Evolutionary conservation across 164 flowering plant genomes (phyloP).

Genomic region (Sedum album): DNA sequence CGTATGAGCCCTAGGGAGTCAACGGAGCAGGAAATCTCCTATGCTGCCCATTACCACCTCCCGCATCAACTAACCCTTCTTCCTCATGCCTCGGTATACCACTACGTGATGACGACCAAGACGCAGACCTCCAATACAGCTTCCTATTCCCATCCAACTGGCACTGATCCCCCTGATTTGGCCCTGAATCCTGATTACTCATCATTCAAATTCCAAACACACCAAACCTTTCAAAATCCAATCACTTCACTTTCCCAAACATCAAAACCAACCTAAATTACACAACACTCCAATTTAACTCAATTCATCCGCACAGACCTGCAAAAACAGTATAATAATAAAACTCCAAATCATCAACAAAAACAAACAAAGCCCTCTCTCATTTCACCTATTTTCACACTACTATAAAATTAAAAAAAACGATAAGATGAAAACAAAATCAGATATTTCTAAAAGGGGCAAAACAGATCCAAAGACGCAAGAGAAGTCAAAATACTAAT

Average conservation of each 20-base stretch:
- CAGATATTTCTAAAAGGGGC: no score
- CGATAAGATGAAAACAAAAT: no score
- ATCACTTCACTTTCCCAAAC: background rate
- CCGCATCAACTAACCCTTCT: conserved; percentile 29
- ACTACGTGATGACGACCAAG: conserved; percentile 73
- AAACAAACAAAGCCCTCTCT: no score
- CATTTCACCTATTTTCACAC: no score
- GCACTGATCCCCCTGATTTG: conserved; percentile 25
- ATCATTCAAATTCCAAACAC: background rate
- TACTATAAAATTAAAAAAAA: no score
- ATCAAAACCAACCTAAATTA: background rate
- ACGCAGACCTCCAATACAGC: conserved; percentile 68
- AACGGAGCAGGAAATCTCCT: conserved; percentile 56
- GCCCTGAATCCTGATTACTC: conserved; percentile 3
- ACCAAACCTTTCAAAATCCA: background rate
- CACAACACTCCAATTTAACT: background rate
- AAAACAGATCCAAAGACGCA: background rate
- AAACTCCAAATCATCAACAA: no score
- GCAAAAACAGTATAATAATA: no score
- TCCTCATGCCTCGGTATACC: conserved; percentile 27
- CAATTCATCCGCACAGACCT: background rate
- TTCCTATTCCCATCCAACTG: conserved; percentile 31
- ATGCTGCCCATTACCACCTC: conserved; percentile 22
- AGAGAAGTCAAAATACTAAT: background rate
- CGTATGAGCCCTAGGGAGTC: conserved; percentile 68